Conservation (phyloP, 225 moss, liverwort and hornwort species). For the Marchantia polymorpha region DNA sequence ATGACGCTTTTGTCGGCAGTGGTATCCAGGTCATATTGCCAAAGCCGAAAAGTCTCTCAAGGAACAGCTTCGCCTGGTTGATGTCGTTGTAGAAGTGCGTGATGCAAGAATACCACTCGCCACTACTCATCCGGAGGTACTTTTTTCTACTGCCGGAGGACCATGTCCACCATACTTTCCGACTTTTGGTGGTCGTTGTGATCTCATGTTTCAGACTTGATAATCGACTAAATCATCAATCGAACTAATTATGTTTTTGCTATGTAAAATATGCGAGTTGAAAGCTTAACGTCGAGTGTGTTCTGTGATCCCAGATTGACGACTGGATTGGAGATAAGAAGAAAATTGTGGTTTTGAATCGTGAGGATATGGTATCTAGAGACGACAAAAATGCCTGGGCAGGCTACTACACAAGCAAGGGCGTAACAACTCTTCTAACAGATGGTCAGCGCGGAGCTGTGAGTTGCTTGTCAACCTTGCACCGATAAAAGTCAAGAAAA, state of each 20-base stretch:
- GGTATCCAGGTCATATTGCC: conserved; percentile 99
- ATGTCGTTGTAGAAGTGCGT: conserved; percentile 95
- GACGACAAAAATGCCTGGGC: conserved; percentile 89
- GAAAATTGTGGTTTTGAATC: conserved; percentile 86
- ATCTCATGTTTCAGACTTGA: no score
- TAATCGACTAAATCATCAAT: no score
- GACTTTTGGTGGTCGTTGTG: no score
- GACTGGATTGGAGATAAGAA: conserved; percentile 82
- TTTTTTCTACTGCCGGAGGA: no score
- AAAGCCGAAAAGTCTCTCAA: conserved; percentile 83
- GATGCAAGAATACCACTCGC: conserved; percentile 88
- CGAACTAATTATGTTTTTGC: no score
- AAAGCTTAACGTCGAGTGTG: neutral
- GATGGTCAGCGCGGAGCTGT: conserved; percentile 87
- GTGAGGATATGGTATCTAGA: conserved; percentile 88
- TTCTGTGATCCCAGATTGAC: conserved; percentile 45
- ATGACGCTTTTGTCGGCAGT: conserved; percentile 45
- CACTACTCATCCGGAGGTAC: conserved; percentile 80
- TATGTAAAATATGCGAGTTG: neutral
- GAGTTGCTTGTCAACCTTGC: conserved; percentile 8
- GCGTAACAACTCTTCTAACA: conserved; percentile 61
- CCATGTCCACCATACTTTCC: no score
- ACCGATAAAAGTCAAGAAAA: no score
- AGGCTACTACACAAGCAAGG: conserved; percentile 71
- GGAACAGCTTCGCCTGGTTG: conserved; percentile 87